Conservation (phyloP, 345 rosid species). For the Eucalyptus paniculata region DNA sequence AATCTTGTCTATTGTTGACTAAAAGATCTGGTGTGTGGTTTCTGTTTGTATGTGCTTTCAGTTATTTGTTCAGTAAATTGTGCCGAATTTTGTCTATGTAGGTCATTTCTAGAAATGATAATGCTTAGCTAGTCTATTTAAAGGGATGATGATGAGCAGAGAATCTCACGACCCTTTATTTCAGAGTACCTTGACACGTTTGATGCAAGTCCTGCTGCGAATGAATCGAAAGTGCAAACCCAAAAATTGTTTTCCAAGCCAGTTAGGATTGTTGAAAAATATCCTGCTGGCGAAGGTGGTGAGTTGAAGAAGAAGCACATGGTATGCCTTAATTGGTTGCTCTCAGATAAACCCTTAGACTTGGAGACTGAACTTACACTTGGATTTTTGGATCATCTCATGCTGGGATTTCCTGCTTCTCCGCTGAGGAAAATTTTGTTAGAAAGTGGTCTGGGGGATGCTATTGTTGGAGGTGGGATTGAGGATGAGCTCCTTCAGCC, state of each 20-base stretch:
- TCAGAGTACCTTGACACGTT: constrained; percentile 79
- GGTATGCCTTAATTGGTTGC: constrained; percentile 92
- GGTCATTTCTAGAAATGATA: neutral
- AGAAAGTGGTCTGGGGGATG: constrained; percentile 96
- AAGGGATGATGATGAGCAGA: neutral
- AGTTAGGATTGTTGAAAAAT: constrained; percentile 68
- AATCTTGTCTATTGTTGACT: neutral
- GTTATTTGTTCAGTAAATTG: neutral
- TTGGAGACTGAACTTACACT: constrained; percentile 82
- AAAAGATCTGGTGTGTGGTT: neutral
- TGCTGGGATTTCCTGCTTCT: constrained; percentile 96
- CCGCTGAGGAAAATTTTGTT: constrained; percentile 83
- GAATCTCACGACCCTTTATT: neutral
- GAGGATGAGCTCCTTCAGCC: constrained; percentile 96
- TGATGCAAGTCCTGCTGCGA: constrained; percentile 53
- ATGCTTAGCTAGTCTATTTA: neutral
- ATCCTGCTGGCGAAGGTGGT: constrained; percentile 76
- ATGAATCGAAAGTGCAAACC: constrained; percentile 42
- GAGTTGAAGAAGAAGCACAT: constrained; percentile 84
- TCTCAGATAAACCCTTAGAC: constrained; percentile 76
- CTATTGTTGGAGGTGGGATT: constrained; percentile 83
- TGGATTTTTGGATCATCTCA: constrained; percentile 87
- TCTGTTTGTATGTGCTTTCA: neutral
- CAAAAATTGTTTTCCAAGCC: constrained; percentile 73
- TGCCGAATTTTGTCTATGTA: neutral